phyloP scores from a whole-genome alignment of 2,329 filamentous ascomycete species.

The Pseudogymnoascus sp. region DNA sequence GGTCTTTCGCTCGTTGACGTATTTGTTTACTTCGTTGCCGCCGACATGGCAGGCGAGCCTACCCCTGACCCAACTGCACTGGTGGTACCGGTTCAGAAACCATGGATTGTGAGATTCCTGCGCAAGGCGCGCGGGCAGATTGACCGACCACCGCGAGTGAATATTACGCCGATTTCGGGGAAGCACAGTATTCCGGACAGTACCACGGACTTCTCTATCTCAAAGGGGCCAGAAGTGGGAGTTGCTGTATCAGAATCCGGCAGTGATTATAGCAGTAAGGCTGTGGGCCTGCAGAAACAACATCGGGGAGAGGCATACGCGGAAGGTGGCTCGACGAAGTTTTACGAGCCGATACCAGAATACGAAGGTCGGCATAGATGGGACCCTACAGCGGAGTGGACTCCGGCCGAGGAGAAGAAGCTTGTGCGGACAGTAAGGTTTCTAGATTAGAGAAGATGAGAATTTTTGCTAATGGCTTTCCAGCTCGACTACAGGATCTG shows the following conservation, averaged over 20 bases:
- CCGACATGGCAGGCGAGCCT: background rate
- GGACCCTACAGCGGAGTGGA: conserved; percentile 22
- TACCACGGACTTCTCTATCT: background rate
- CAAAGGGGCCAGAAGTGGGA: background rate
- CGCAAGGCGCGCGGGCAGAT: conserved; percentile 10
- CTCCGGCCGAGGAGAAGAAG: conserved; percentile 21
- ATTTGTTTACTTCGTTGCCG: background rate
- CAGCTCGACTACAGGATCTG: conserved; percentile 17
- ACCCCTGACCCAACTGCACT: background rate
- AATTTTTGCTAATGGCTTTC: background rate
- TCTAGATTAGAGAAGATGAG: background rate
- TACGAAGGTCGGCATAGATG: conserved; percentile 23
- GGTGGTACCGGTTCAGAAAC: background rate
- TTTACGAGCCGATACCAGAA: conserved; percentile 19
- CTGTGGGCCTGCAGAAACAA: background rate
- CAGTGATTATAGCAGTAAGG: background rate
- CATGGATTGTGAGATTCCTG: background rate
- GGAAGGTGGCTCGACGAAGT: conserved; percentile 11
- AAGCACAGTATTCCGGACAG: background rate
- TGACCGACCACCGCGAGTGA: conserved; percentile 1
- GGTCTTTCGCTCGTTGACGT: background rate
- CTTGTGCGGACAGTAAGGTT: conserved; percentile 20
- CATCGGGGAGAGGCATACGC: background rate
- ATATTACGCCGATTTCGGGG: background rate
- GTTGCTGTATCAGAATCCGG: background rate